Percentiles rank a stretch among this genome's conserved stretches.
These are phyloP conservation scores for Umbelopsis ramanniana DNA, from an alignment of 192 early-diverging fungal species.

Conservation along the genomic window DNA sequence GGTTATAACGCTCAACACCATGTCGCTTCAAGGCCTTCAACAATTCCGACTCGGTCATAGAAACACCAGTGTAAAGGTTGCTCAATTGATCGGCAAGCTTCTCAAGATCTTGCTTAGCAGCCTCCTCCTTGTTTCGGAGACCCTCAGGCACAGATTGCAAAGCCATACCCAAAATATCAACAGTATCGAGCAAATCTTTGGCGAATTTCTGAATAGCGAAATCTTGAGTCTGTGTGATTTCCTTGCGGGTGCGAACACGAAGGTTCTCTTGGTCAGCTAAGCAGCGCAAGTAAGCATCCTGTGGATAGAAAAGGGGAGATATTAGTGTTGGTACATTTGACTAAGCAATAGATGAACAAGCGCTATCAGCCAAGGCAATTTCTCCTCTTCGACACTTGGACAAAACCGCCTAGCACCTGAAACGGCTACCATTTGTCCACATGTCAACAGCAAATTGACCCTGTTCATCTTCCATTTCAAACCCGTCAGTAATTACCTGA, in stretches of 20 bases:
- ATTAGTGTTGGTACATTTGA: not conserved
- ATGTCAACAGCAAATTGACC: not conserved
- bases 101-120: constrained; percentile 33
- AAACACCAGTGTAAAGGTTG: constrained; percentile 86
- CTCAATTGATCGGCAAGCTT: constrained; percentile 62
- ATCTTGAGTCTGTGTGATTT: constrained; percentile 77
- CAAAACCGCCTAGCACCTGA: too few species aligned
- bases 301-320: constrained; percentile 13
- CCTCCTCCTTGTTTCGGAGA: constrained; percentile 41
- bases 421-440: not conserved
- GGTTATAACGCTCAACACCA: constrained; percentile 82
- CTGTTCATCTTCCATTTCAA: not conserved
- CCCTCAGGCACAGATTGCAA: constrained; percentile 85
- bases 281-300: constrained; percentile 90
- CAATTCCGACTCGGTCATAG: constrained; percentile 86
- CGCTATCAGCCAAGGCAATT: too few species aligned
- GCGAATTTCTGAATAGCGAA: constrained; percentile 99
- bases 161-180: constrained; percentile 90
- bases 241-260: constrained; percentile 84
- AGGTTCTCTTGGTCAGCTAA: constrained; percentile 98
- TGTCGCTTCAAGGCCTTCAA: constrained; percentile 85
- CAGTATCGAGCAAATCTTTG: constrained; percentile 92
- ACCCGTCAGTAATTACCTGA: constrained; percentile 58
- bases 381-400: not conserved
- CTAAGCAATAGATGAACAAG: too few species aligned